Base-by-base conservation (phyloP, 352 stramenopile genomes). In the Globisporangium perplexum region DNA sequence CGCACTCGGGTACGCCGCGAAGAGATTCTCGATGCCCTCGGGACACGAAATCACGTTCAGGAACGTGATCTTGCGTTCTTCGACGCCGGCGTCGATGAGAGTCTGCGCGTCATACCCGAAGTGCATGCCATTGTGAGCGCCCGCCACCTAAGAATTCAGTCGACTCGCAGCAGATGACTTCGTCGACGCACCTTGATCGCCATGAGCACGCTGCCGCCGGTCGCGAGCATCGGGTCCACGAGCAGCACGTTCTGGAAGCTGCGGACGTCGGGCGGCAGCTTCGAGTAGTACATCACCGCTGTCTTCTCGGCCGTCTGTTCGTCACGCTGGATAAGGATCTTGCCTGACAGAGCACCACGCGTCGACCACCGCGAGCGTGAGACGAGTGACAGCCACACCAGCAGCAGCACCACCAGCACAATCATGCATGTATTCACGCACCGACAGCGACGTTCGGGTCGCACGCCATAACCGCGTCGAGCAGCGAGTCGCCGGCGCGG, bases 301-400 rank as follows among this genome's bases (percentile, higher is more conserved):
- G 83, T 77, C 63, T 90, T 97, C 73, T 80, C 84, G 36, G 74
- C 65, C 23, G 81, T 93, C 53, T 57, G 69, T 76, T 99, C 96
- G 62, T 98, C 88, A 38, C 96, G 76, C 74, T 99, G 96, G 68
- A 99, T 98, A 51, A 98, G 63, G 58, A 99, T 98, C 68, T 99
- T 98, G n/a, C 92, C 95, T 66, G 46, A 18, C 52, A 2, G 30
- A 23, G 38, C 5, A 24, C 10, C 20, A 28, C 14, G 52, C n/a
- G n/a, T n/a, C n/a, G n/a, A n/a, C n/a, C n/a, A n/a, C n/a, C n/a
- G n/a, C n/a, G n/a, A n/a, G n/a, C n/a, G n/a, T n/a, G n/a, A n/a
- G n/a, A n/a, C n/a, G n/a, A n/a, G n/a, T n/a, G n/a, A n/a, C n/a
- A n/a, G n/a, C n/a, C n/a, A n/a, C n/a, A n/a, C n/a, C n/a, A n/a